Evolutionary conservation across 805 yeast species (phyloP).

Genomic region (Yarrowia sp.): DNA sequence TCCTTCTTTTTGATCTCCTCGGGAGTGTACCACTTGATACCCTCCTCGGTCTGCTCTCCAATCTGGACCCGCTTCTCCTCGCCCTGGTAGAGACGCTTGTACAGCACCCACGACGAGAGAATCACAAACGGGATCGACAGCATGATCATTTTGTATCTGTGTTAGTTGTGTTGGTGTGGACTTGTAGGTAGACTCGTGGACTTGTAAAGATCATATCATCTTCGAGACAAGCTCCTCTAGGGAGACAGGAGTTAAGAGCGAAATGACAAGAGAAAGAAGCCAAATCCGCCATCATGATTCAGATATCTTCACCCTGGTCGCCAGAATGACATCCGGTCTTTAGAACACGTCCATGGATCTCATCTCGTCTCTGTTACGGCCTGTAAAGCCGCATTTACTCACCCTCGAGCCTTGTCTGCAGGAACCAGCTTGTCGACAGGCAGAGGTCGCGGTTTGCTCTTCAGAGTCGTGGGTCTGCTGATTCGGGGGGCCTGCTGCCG

Average conservation of each 20-base stretch:
- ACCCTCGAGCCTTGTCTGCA: conserved; percentile 15
- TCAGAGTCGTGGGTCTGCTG: background rate
- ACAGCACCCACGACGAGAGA: background rate
- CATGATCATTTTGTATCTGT: conserved; percentile 15
- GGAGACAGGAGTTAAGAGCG: no score
- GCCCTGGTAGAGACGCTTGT: conserved; percentile 34
- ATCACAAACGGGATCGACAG: background rate
- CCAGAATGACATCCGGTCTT: no score
- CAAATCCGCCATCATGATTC: no score
- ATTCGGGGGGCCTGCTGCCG: background rate
- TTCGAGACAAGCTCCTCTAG: no score
- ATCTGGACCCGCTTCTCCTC: conserved; percentile 47
- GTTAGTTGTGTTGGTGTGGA: background rate
- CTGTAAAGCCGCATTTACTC: no score
- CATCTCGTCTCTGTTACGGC: no score
- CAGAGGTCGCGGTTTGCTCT: conserved; percentile 7
- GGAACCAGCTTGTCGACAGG: conserved; percentile 3
- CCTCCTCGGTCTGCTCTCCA: conserved; percentile 49
- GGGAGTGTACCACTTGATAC: conserved; percentile 30
- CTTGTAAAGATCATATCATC: no score
- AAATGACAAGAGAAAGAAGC: no score
- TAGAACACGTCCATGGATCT: no score
- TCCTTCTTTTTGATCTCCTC: conserved; percentile 11
- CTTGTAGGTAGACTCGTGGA: no score
- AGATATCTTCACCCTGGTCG: no score